Evolutionary conservation across 306 rosid genomes (phyloP), one percentile per base, ranked within the genome.

Genomic region (Cicer arietinum): DNA sequence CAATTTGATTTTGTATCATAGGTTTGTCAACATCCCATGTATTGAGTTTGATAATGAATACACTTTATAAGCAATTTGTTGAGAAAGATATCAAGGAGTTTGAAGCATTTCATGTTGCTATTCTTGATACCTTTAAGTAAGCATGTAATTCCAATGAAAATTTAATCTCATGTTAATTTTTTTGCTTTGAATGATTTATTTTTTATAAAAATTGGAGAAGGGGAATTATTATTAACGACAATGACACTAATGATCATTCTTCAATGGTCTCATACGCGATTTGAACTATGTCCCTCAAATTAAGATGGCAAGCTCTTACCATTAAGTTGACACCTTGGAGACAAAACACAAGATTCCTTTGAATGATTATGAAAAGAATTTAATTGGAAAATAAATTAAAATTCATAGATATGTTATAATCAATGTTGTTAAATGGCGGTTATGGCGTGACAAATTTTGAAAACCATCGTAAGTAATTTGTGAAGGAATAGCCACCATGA

Each of bases 101-200:
- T 48, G 83, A 78, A 0, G 74, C 70, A 0, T 90, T 92, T 68
- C 81, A 84, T 10, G 16, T 60, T 37, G 85, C 86, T 51, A 61
- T 90, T 81, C 90, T 90, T 57, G 85, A 85, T 47, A 75, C 87
- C 76, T 84, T 88, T 86, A 87, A 42, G 94, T 90, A 84, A 81
- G 83, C 57, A 46, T 45, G 30, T 12, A 50, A 8, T 45, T 58
- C 66, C 64, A 10, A 58, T 22, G 4, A 8, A 16, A 50, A 14
- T 40, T 22, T 53, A 40, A 18, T 57, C 69, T 13, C 9, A 2
- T 30, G 2, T 76, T 56, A 45, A 42, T 43, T 40, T 8, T 6
- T 6, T 4, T 68, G 13, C 25, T 30, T 30, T 30, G 35, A 3
- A 30, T 30, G 35, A 30, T 30, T 30, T 30, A 5, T 20, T 30